Percentiles rank a stretch among this genome's conserved stretches.
These are phyloP conservation scores for Neotropicomus parvogracilis DNA, from an alignment of 1,284 basidiomycete genomes.

Conservation along the genomic window DNA sequence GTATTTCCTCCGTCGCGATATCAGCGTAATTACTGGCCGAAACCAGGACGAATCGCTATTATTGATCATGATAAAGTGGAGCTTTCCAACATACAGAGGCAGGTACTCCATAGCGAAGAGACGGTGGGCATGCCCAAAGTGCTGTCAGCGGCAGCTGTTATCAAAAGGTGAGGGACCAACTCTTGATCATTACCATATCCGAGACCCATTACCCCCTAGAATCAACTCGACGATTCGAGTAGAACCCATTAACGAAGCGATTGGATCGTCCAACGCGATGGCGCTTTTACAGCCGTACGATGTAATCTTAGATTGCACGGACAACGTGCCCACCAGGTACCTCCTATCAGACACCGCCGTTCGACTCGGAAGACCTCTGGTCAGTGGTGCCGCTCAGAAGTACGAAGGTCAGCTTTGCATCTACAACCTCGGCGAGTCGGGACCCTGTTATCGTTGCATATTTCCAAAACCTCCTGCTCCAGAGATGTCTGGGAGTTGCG, in stretches of 20 bases:
- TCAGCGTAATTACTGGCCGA: constrained; percentile 5
- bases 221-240: constrained; percentile 67
- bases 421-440: constrained; percentile 64
- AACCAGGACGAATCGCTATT: constrained; percentile 74
- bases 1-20: constrained; percentile 21
- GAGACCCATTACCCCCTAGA: constrained; percentile 38
- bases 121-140: constrained; percentile 84
- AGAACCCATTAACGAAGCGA: constrained; percentile 48
- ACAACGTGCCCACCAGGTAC: constrained; percentile 91
- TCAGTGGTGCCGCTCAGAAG: constrained; percentile 91
- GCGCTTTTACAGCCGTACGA: constrained; percentile 62
- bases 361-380: constrained; percentile 69
- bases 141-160: constrained; percentile 69
- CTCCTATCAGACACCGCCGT: constrained; percentile 92
- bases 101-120: constrained; percentile 83
- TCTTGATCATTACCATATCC: not conserved
- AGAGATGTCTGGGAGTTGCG: constrained; percentile 72
- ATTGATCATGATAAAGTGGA: constrained; percentile 92
- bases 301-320: constrained; percentile 92
- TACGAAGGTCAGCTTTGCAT: constrained; percentile 88
- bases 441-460: constrained; percentile 94
- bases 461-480: constrained; percentile 76
- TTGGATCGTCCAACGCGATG: constrained; percentile 62
- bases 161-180: constrained; percentile 49
- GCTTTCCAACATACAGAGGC: constrained; percentile 90